Evolutionary conservation across 208 protist genomes (phyloP), one percentile per base, ranked within the genome.

Genomic region (Tetramitus jugosus): DNA sequence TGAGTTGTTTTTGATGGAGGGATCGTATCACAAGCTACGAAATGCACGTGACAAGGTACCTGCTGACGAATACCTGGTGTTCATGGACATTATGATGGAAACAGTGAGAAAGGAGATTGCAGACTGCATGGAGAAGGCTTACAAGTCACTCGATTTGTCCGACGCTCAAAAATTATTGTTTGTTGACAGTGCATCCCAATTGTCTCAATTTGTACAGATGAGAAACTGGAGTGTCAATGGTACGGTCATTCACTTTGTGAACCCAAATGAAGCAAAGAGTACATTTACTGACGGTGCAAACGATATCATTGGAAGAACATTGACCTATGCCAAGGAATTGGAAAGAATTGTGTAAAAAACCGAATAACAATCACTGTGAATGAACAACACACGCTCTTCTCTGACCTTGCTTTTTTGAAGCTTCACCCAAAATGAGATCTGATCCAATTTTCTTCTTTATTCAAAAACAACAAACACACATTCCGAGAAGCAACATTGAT

Each of bases 1-100:
- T 43, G 91, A 95, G 83, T 88, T 91, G 2, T 94, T 88, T 76
- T 69, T 93, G 60, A 96, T 95, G 93, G 91, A 96, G 80, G 91
- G 92, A 2, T 94, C 89, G 78, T 95, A 95, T 85, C 90, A 93
- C 82, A 94, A 94, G 76, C 83, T 95, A 26, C 88, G 94, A 62
- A 90, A 85, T 56, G 87, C 89, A 1, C 86, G 90, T 46, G 84
- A 86, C 60, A 88, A 93, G 71, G 92, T 88, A 42, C 92, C 92
- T 40, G 91, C 87, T 40, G 93, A 89, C 49, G 90, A 94, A 82
- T 96, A 93, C 82, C 75, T 92, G 37, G 86, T 90, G 37, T 83
- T 96, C 46, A 91, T 94, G 76, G 87, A 93, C 74, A 88, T 94
- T 84, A 83, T 96, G 13, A 87, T 93, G 76, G 82, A 83, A 49